A percentile compares a stretch with the other conserved stretches of the same genome.
Conservation (phyloP, 2,329 filamentous ascomycete species). For the Talaromyces sp. region DNA sequence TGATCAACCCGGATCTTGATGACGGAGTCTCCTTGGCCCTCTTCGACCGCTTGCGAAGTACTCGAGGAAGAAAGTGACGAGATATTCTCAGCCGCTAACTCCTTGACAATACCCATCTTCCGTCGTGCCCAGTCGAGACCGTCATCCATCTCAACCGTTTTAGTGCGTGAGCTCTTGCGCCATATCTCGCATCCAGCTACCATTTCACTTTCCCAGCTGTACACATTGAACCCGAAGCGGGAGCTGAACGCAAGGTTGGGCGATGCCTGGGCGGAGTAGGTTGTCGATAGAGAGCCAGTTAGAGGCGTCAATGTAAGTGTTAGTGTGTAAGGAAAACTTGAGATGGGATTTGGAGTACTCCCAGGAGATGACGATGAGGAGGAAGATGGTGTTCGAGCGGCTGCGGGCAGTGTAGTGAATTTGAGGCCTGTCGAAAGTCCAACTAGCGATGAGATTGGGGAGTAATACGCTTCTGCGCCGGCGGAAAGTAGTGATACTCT, state of each 20-base stretch:
- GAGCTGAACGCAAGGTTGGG: conserved; percentile 80
- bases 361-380: conserved; percentile 22
- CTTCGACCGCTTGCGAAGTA: conserved; percentile 13
- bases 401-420: conserved; percentile 76
- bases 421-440: conserved; percentile 84
- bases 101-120: conserved; percentile 32
- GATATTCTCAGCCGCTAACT: conserved; percentile 21
- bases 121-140: conserved; percentile 41
- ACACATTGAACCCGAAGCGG: conserved; percentile 94
- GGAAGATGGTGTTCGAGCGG: conserved; percentile 26
- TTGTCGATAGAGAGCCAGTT: conserved; percentile 88
- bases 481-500: conserved; percentile 74
- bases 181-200: conserved; percentile 90
- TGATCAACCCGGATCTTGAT: conserved; percentile 88
- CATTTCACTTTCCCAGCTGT: conserved; percentile 95
- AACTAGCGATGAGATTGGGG: conserved; percentile 86
- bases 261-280: conserved; percentile 85
- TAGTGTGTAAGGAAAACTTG: conserved; percentile 86
- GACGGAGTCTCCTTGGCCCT: conserved; percentile 63
- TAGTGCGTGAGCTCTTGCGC: conserved; percentile 52
- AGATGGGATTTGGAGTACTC: conserved; percentile 39
- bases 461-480: conserved; percentile 93
- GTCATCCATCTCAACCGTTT: conserved; percentile 35
- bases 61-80: conserved; percentile 20
- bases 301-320: conserved; percentile 90